Base-by-base conservation (phyloP, 2,329 filamentous ascomycete species). In the Claviceps maximensis region DNA sequence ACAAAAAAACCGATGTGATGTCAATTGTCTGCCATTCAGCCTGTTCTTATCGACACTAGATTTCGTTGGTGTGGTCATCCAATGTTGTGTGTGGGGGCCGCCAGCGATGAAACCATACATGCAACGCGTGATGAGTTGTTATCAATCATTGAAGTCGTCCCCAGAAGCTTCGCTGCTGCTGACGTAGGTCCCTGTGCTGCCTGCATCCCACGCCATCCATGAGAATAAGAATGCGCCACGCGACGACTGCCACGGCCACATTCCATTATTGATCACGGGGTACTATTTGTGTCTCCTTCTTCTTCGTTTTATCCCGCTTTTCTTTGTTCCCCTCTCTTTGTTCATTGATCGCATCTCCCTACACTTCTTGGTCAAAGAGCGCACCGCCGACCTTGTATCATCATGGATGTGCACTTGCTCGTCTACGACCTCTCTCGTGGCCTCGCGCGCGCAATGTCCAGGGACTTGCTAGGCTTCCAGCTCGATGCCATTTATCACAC, bases 401-500 rank as follows among this genome's bases (percentile, higher is more conserved):
- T 25, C 46, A 89, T 89, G 85, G 84, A 89, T 54, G 83, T 91
- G 49, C 76, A 87, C 61, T 73, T 91, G 29, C 83, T 89, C 54
- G 77, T 89, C 40, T 91, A 91, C 62, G 87, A 91, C 69, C 75
- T 91, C 48, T 90, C 87, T 1, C 68, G 67, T n/a, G 78, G 78
- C 21, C 60, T 82, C 44, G 78, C 78, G 15, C 71, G 73, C 10
- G 71, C 80, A 58, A 71, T 81, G 71, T 80, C 77, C 19, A 67
- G 71, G 70, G 67, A 73, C 56, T 58, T 75, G 52, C 66, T 83
- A 10, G 71, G 77, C 17, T 76, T 80, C 58, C 72, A 78, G 51
- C 87, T 96, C 49, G 91, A 97, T 67, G 93, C 93, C 52, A 82
- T 98, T 51, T 97, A 97, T 61, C 93, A 98, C 67, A 97, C 93